These are phyloP conservation scores for Echinochloa phyllopogon DNA, from an alignment of 176 grass and related monocot species.

Conservation along the genomic window DNA sequence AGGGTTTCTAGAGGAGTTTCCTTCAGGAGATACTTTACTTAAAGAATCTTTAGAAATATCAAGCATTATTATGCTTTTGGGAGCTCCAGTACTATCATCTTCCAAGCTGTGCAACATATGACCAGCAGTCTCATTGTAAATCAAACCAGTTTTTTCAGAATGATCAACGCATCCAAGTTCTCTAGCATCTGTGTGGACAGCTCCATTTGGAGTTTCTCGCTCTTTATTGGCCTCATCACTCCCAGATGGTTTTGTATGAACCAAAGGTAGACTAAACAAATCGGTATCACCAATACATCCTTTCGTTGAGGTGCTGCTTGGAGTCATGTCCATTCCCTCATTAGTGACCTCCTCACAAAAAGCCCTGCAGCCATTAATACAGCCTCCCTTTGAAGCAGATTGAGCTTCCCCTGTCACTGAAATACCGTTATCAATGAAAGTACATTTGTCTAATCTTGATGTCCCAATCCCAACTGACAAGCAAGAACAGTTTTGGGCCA, in stretches of 20 bases:
- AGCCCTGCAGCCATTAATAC: not conserved
- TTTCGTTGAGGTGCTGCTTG: not conserved
- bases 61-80: not conserved
- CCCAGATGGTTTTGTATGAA: not conserved
- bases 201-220: not conserved
- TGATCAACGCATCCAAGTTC: not conserved
- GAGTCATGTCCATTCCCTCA: not conserved
- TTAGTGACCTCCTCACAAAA: slow-evolving; percentile 9
- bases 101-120: not conserved
- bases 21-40: slow-evolving; percentile 16
- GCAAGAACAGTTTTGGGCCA: not conserved
- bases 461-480: not conserved
- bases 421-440: not conserved
- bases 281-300: not conserved
- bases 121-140: slow-evolving; percentile 16
- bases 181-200: not conserved
- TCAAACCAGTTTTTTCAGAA: slow-evolving; percentile 4
- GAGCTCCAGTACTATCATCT: not conserved
- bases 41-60: not conserved
- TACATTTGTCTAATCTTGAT: slow-evolving; percentile 1
- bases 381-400: not conserved
- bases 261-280: not conserved
- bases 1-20: not conserved
- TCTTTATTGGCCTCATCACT: slow-evolving; percentile 5
- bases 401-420: not conserved